phyloP scores from a whole-genome alignment of 345 rosid genomes.

The Pelargonium nanum region DNA sequence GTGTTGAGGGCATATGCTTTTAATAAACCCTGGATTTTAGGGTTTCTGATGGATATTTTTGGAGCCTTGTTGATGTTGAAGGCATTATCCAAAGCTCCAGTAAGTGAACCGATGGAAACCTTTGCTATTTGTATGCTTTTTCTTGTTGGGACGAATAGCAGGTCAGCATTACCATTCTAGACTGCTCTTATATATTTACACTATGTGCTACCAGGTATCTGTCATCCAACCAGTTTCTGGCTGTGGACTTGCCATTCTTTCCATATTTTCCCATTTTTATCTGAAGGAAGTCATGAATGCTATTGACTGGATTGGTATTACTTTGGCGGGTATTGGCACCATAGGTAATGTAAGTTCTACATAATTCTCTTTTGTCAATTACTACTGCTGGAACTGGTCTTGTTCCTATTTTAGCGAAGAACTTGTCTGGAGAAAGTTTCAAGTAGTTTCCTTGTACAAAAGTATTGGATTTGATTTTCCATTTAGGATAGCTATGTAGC shows the following conservation, averaged over 20 bases:
- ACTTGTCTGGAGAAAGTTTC: not conserved
- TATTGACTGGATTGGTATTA: constrained; percentile 92
- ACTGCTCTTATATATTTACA: constrained; percentile 2
- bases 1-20: constrained; percentile 71
- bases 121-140: not conserved
- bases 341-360: constrained; percentile 50
- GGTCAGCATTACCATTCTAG: not conserved
- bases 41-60: constrained; percentile 82
- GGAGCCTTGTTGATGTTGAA: constrained; percentile 90
- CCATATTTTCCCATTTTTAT: constrained; percentile 86
- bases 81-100: constrained; percentile 88
- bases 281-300: constrained; percentile 85
- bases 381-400: not conserved
- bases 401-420: not conserved
- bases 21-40: constrained; percentile 68
- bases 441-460: not conserved
- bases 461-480: not conserved
- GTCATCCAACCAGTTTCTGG: constrained; percentile 98
- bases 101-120: constrained; percentile 21
- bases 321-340: constrained; percentile 90
- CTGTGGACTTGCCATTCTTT: constrained; percentile 92
- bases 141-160: not conserved
- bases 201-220: constrained; percentile 52
- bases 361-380: constrained; percentile 9
- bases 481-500: not conserved